A percentile compares a stretch with the other conserved stretches of the same genome.
These are phyloP conservation scores for Debaryomyces coudertii DNA, from an alignment of 1,139 yeast species.

Conservation along the genomic window DNA sequence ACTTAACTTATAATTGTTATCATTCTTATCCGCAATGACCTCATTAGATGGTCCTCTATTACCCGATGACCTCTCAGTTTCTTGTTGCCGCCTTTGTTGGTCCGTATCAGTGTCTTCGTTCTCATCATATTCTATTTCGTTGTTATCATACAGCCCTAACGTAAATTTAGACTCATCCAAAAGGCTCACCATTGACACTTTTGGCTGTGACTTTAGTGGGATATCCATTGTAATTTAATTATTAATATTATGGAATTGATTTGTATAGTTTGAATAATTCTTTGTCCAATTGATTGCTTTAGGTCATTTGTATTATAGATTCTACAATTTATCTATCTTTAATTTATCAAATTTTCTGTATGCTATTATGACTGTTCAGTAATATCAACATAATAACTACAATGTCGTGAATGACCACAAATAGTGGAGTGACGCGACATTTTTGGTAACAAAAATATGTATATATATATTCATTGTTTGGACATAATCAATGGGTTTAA, in stretches of 20 bases:
- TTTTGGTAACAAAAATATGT: constrained; percentile 3
- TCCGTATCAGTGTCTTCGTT: constrained; percentile 1
- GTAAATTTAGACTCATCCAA: constrained; percentile 31
- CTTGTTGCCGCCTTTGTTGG: not conserved
- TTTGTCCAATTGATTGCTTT: not conserved
- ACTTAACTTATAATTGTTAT: constrained; percentile 43
- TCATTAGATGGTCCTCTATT: constrained; percentile 3
- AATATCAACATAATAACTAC: constrained; percentile 1
- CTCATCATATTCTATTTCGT: constrained; percentile 9
- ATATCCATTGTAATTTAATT: constrained; percentile 35
- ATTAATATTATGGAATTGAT: not conserved
- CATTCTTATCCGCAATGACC: constrained; percentile 51
- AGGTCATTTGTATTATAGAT: constrained; percentile 7
- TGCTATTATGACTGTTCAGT: constrained; percentile 1
- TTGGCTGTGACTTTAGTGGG: constrained; percentile 47
- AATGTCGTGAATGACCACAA: constrained; percentile 13
- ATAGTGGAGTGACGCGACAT: constrained; percentile 9
- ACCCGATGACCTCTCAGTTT: constrained; percentile 11
- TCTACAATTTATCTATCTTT: not conserved
- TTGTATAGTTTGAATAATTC: not conserved
- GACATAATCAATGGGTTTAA: constrained; percentile 55
- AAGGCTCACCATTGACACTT: constrained; percentile 43
- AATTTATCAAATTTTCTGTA: constrained; percentile 4
- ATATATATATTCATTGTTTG: constrained; percentile 24
- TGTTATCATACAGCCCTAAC: not conserved